Percentiles rank a stretch among this genome's conserved stretches.
Evolutionary conservation across 2,329 filamentous ascomycete species (phyloP).

Genomic region (Penicillium frequentans): DNA sequence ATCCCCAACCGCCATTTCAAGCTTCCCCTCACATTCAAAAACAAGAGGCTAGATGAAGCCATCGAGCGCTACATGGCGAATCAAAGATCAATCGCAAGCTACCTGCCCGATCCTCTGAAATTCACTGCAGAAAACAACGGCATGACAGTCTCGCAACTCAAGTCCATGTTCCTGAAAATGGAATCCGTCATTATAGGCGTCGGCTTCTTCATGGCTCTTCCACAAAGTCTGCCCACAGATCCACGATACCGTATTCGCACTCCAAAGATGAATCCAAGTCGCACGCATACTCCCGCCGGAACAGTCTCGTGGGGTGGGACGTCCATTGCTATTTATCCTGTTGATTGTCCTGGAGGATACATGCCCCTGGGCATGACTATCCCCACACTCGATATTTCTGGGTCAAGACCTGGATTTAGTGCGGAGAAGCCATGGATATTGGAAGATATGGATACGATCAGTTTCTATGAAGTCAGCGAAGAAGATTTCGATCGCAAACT

Average conservation of each 20-base stretch:
- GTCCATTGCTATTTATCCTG: conserved; percentile 43
- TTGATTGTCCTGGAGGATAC: conserved; percentile 59
- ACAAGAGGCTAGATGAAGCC: conserved; percentile 46
- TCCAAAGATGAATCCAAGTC: conserved; percentile 58
- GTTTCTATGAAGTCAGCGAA: conserved; percentile 55
- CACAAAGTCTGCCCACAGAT: conserved; percentile 53
- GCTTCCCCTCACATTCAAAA: conserved; percentile 47
- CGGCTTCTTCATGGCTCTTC: conserved; percentile 59
- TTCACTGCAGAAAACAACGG: conserved; percentile 59
- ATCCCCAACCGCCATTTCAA: conserved; percentile 48
- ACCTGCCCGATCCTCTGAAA: conserved; percentile 62
- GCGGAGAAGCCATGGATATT: conserved; percentile 54
- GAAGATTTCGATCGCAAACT: conserved; percentile 52
- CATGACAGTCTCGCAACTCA: conserved; percentile 49
- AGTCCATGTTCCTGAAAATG: conserved; percentile 52
- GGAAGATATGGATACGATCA: conserved; percentile 58
- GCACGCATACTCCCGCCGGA: conserved; percentile 33
- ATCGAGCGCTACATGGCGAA: conserved; percentile 62
- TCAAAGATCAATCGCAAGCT: conserved; percentile 61
- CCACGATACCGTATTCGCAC: conserved; percentile 55
- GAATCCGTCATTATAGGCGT: conserved; percentile 55
- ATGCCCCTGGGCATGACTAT: conserved; percentile 56
- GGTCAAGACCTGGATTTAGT: conserved; percentile 52
- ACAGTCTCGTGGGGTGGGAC: conserved; percentile 57
- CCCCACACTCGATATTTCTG: conserved; percentile 55